Conservation (phyloP, 192 early-diverging fungal species). For the Podila clonocystis region DNA sequence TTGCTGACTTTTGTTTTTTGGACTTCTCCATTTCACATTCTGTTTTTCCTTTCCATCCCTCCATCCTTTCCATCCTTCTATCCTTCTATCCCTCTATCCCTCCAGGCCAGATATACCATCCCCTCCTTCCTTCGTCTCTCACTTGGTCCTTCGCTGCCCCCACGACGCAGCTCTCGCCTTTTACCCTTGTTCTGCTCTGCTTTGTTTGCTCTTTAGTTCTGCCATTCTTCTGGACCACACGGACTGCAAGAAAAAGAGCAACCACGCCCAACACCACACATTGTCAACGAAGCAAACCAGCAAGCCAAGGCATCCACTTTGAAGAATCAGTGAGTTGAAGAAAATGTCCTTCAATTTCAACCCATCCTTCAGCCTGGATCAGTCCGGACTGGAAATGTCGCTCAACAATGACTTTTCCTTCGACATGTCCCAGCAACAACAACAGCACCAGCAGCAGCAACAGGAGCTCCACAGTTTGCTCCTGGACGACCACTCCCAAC, state of each 20-base stretch:
- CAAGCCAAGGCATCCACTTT: not conserved
- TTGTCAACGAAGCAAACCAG: not conserved
- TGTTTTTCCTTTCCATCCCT: not conserved
- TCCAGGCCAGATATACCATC: not conserved
- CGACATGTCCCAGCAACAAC: constrained; percentile 23
- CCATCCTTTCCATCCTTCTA: not conserved
- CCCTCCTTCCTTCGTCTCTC: not conserved
- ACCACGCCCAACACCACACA: not conserved
- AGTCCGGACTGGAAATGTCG: constrained; percentile 25
- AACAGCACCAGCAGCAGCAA: constrained; percentile 13
- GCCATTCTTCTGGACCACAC: too few species aligned
- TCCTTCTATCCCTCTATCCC: not conserved
- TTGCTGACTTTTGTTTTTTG: not conserved
- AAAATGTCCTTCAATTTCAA: constrained; percentile 35
- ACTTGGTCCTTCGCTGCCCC: not conserved
- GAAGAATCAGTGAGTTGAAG: too few species aligned
- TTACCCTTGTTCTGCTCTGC: not conserved
- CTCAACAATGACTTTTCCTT: constrained; percentile 37
- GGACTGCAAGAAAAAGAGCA: not conserved
- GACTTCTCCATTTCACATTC: not conserved
- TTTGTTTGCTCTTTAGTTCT: not conserved
- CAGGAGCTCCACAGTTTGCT: constrained; percentile 30
- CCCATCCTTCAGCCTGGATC: constrained; percentile 28
- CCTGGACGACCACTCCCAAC: constrained; percentile 14
- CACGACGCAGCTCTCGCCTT: not conserved